Base-by-base conservation (phyloP, 2,329 filamentous ascomycete genomes). In the Stagonosporopsis rhizophila region DNA sequence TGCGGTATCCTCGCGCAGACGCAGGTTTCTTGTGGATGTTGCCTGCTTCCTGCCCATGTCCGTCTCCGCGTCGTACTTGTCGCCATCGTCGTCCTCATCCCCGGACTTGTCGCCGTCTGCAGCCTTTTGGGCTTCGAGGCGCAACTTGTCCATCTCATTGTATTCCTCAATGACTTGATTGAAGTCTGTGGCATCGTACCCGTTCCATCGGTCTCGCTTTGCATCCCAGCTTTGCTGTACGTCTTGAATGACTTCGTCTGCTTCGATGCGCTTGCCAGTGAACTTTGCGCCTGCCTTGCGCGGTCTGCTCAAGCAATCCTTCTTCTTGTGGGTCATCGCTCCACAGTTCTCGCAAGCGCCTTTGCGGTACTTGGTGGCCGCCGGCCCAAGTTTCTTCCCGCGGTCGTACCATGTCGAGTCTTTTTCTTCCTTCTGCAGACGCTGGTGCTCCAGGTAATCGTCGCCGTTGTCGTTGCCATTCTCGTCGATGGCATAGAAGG, bases 291-390 rank as follows among this genome's bases (percentile, higher is more conserved):
- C 94, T 53, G 89, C 87, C 47, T 96, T 96, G 56, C 95, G 86
- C 27, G 93, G 95, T 50, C 95, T 85, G 70, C 89, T 92, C 46
- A 99, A 79, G 73, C 95, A 99, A 72, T 98, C 94, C 73, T 96
- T 96, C 48, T 87, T 89, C 79, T 96, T 96, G 79, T 99, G 95
- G 63, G 91, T 92, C 90, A 98, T 96, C 55, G 92, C 89, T 69
- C 95, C 95, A 80, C 95, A 99, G 79, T 99, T 99, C 78, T 98
- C 94, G 79, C 95, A 99, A 49, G 95, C 94, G 72, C 96, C 95
- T 80, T 98, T 99, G 64, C 96, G 91, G 75, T 91, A 99, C 74
- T 97, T 99, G 64, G 95, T 99, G 46, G 94, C 92, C 0, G 92
- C 92, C 4, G 92, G 91, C 0, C 91, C 92, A 11, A 85, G 79